These are phyloP conservation scores for Solanum aculeatissimum DNA, from an alignment of 305 asterid genomes.

Conservation along the genomic window DNA sequence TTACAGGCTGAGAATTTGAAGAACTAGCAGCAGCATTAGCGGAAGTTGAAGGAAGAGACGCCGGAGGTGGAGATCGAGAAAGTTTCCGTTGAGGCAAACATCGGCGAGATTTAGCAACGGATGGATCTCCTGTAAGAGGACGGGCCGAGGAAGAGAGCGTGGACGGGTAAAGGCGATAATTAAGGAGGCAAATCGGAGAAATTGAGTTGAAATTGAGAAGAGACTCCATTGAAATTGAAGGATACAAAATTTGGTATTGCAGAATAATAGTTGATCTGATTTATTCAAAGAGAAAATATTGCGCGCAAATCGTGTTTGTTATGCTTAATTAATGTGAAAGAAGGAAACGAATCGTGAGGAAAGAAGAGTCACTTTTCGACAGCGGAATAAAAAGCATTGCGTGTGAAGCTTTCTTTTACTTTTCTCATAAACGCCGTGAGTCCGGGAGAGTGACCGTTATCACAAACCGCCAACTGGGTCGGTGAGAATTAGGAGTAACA, in stretches of 20 bases:
- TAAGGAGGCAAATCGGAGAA: constrained; percentile 13
- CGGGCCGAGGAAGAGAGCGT: constrained; percentile 8
- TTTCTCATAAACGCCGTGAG: neutral
- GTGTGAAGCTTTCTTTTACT: neutral
- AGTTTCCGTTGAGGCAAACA: constrained; percentile 10
- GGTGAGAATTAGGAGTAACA: neutral
- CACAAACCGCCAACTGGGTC: neutral
- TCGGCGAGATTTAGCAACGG: constrained; percentile 6
- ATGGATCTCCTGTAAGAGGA: constrained; percentile 3
- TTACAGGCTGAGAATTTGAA: constrained; percentile 45
- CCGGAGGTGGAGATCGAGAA: constrained; percentile 11
- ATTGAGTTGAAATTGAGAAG: neutral
- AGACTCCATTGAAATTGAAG: neutral
- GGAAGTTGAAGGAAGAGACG: constrained; percentile 19
- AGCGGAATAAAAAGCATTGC: neutral
- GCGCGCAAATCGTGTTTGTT: neutral
- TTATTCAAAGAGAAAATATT: neutral
- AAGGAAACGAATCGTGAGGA: neutral
- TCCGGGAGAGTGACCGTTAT: neutral
- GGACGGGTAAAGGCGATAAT: constrained; percentile 29
- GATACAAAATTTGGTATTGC: neutral
- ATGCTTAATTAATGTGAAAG: neutral
- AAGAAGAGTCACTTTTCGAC: neutral
- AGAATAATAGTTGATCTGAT: neutral
- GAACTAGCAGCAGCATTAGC: constrained; percentile 17